phyloP scores from a whole-genome alignment of 106 monocot genomes.

The Hemerocallis citrina region DNA sequence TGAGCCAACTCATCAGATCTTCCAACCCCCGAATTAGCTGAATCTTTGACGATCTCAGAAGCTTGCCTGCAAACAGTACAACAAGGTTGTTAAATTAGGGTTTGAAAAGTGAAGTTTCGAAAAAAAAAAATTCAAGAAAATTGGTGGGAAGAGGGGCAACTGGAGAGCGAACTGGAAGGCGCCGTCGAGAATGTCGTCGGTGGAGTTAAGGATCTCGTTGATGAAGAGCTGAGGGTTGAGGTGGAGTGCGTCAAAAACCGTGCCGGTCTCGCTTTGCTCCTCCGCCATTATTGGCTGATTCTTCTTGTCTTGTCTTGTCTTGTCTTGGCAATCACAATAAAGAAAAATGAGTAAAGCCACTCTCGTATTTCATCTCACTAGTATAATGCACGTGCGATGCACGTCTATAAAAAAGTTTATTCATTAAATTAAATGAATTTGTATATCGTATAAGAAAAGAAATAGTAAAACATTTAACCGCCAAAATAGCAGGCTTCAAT shows the following conservation, averaged over 20 bases:
- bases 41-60: neutral
- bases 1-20: conserved; percentile 10
- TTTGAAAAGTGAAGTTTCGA: neutral
- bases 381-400: no score
- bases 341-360: no score
- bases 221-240: conserved; percentile 63
- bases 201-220: conserved; percentile 63
- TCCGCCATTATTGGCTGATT: neutral
- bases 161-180: conserved; percentile 60
- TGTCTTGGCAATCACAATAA: no score
- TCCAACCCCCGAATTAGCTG: neutral
- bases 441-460: no score
- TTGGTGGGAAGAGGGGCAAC: conserved; percentile 17
- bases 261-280: conserved; percentile 50
- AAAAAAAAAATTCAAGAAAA: neutral
- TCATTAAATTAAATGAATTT: no score
- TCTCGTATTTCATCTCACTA: no score
- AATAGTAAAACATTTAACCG: no score
- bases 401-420: no score
- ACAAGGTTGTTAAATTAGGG: no score
- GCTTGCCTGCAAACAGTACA: conserved; percentile 11
- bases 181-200: conserved; percentile 53
- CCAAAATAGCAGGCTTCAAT: no score
- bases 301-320: no score
- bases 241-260: conserved; percentile 31